These are phyloP conservation scores for Colletotrichum theobromicola DNA, from an alignment of 2,329 filamentous ascomycete species.

Conservation along the genomic window DNA sequence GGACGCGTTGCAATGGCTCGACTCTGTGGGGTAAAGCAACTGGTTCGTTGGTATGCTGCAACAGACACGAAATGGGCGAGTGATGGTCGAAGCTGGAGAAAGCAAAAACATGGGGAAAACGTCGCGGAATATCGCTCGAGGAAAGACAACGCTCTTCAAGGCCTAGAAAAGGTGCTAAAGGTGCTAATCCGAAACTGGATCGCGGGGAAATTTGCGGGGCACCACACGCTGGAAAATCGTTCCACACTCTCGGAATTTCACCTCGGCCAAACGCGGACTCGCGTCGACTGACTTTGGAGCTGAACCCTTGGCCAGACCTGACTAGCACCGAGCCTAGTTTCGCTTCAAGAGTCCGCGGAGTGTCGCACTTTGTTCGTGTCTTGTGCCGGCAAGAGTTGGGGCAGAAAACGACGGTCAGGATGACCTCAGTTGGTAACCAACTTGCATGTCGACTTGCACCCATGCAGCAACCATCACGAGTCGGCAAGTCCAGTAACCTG, in stretches of 20 bases:
- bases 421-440: not conserved
- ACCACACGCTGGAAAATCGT: not conserved
- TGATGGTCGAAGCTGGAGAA: not conserved
- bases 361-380: not conserved
- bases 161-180: not conserved
- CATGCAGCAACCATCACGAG: not conserved
- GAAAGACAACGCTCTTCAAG: not conserved
- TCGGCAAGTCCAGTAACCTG: not conserved
- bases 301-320: not conserved
- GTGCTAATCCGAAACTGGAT: not conserved
- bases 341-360: not conserved
- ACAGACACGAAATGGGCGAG: not conserved
- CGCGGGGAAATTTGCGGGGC: conserved; percentile 1
- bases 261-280: not conserved
- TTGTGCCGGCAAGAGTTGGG: not conserved
- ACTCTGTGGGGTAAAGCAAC: not conserved
- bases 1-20: not conserved
- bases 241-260: not conserved
- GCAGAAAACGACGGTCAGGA: not conserved
- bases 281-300: not conserved
- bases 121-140: conserved; percentile 28
- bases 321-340: not conserved
- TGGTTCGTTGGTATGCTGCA: not conserved
- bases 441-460: not conserved
- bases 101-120: not conserved